Base-by-base conservation (phyloP, 169 alveolate genomes). In the Plasmodium chabaudi region DNA sequence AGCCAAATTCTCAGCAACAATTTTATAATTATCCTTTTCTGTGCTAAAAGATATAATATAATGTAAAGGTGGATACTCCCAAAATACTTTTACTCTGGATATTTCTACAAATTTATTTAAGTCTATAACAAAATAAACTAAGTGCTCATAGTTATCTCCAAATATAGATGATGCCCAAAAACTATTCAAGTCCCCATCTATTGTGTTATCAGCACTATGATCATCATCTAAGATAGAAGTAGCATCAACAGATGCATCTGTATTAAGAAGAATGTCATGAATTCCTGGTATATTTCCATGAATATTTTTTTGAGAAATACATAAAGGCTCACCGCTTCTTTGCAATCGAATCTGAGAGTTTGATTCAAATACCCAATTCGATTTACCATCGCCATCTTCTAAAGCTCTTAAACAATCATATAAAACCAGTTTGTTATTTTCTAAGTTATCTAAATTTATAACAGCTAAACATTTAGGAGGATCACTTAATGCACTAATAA, bases 11-110 rank as follows among this genome's bases (percentile, higher is more conserved):
- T 77, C 60, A 21, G 92, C 90, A 13, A 88, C 92, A 44, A 86
- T 88, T 92, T 87, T 88, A 74, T 72, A 95, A 9, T 86, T 79
- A 7, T 89, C 92, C 60, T 95, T 95, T 64, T 96, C 98, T 5
- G 87, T 39, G 73, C 97, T 95, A 44, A 94, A 94, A 53, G 92
- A 93, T n/a, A 96, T 88, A 25, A 88, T 77, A 87, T 96, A 96
- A 57, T 95, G 93, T 57, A 96, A 75, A 4, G 98, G 97, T 53
- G 97, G 98, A 64, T 94, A 95, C 72, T 96, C 98, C 98, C 98
- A 96, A 57, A 93, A 96, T 17, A 96, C 94, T 57, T 95, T 67
- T 9, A 94, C 77, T 46, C 96, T 82, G 55, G 96, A 87, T 25
- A 94, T 86, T 44, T 92, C 93, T 34, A 71, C 92, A 44, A 74